Evolutionary conservation across 495 filamentous ascomycete genomes (phyloP), one percentile per base, ranked within the genome.

Genomic region (Evernia prunastri): DNA sequence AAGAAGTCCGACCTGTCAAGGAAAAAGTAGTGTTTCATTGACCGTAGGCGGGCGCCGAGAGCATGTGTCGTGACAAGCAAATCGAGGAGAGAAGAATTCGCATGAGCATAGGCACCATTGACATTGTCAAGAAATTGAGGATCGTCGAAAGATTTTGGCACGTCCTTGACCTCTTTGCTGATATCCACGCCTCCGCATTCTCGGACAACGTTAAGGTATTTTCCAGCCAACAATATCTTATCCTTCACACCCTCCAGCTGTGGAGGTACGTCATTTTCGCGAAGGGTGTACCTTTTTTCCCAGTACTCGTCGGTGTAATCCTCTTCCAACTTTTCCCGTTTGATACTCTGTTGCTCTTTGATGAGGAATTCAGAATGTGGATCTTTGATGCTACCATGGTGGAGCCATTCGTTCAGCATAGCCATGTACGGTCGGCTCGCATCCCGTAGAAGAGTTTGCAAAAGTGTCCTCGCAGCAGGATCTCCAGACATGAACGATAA

Each of bases 291-390:
- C 62, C 94, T 82, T 73, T 96, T 91, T 71, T 97, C 94, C 94
- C 94, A 98, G 74, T 98, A 98, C 68, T 97, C 94, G 70, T 98
- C 94, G 0, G 92, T 97, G 69, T 97, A 98, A 75, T 98, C 94
- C 70, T 96, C 86, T 71, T 97, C 91, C 15, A 98, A 77, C 69
- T 88, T 83, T 69, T 97, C 95, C 25, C 94, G 84, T 60, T 87
- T 87, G 69, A 98, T 97, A 70, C 91, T 94, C 75, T 93, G 93
- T 72, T 96, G 92, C 73, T 98, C 94, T 67, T 91, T 95, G 66
- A 98, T 86, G 43, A 98, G 76, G 70, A 98, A 98, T 72, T 98
- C 94, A 17, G 83, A 85, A 72, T 97, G 95, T 3, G 93, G 91
- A 73, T 98, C 94, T 72, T 87, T 89, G 72, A 98, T 97, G 45